Base-by-base conservation (phyloP, 2,329 filamentous ascomycete genomes). In the Aureobasidium uvarum region DNA sequence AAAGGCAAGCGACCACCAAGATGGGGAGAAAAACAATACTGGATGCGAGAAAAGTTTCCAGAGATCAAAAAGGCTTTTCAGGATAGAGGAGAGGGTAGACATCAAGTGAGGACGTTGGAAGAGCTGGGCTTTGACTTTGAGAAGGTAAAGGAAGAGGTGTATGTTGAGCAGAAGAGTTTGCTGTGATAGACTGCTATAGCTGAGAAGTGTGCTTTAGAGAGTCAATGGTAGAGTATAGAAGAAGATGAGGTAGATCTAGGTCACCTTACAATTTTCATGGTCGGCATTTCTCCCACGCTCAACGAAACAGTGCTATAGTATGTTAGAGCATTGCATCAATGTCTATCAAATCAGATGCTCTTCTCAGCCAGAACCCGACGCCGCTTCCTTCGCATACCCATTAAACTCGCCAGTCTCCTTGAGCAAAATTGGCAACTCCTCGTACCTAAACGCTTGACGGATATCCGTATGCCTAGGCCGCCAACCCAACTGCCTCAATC, bases 61-160 rank as follows among this genome's bases (percentile, higher is more conserved):
- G 81, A 86, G 14, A 90, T 93, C 41, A 90, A 91, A 75, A 83
- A 87, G 70, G 84, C 83, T 36, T 97, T 95, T 74, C 84, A 88
- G 66, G 80, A 83, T 67, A 79, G 80, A 43, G 92, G 91, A 0
- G 83, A 86, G 41, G 74, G 76, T 55, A 80, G 85, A 66, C 69
- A 75, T 54, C 79, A 77, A 7, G 87, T 92, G 11, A 88, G 77
- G 73, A 86, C 81, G 3, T 74, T 96, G 25, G 83, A 85, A 68
- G 89, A 96, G 69, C 79, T 96, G 36, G 93, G 91, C 0, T 77
- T 75, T 66, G 70, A 73, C 62, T 77, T 73, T 65, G 74, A 74
- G 20, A 66, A 68, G 64, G 74, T 66, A 72, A 72, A 72, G 64
- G 64, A 64, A 52, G 71, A 72, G 67, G 70, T 66, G 39, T 48